Percentiles rank a stretch among this genome's conserved stretches.
Conservation (phyloP, 2,329 filamentous ascomycete genomes). For the Hansfordia pulvinata region DNA sequence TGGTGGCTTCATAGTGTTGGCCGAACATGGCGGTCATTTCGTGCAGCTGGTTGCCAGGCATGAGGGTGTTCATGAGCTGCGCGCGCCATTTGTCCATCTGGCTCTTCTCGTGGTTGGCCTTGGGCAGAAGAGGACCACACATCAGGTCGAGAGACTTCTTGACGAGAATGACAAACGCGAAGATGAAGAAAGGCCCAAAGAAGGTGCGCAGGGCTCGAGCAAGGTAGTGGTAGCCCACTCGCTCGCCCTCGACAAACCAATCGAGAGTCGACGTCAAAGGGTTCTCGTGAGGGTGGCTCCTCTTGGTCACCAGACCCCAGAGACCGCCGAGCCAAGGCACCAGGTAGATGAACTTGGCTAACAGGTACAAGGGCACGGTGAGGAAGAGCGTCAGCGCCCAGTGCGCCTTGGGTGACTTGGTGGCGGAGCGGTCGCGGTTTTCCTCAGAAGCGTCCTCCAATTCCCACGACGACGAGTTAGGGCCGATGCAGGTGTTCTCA, state of each 20-base stretch:
- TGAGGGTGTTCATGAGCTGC: slow-evolving; percentile 26
- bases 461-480: slow-evolving; percentile 45
- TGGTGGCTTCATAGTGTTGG: slow-evolving; percentile 40
- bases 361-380: slow-evolving; percentile 25
- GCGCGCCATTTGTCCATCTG: slow-evolving; percentile 28
- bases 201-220: slow-evolving; percentile 25
- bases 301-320: slow-evolving; percentile 27
- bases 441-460: slow-evolving; percentile 28
- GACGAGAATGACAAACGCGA: slow-evolving; percentile 24
- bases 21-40: slow-evolving; percentile 36
- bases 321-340: slow-evolving; percentile 30
- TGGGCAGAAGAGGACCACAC: slow-evolving; percentile 23
- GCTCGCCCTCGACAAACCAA: slow-evolving; percentile 32
- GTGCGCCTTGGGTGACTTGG: slow-evolving; percentile 25
- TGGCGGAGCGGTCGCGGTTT: slow-evolving; percentile 28
- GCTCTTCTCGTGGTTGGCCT: slow-evolving; percentile 15
- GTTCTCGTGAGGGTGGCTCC: slow-evolving; percentile 18
- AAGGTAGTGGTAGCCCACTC: slow-evolving; percentile 35
- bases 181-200: slow-evolving; percentile 29
- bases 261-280: slow-evolving; percentile 26
- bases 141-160: slow-evolving; percentile 23
- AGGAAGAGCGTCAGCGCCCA: slow-evolving; percentile 26
- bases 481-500: slow-evolving; percentile 35
- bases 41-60: slow-evolving; percentile 28
- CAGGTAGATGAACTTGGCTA: slow-evolving; percentile 26